Evolutionary conservation across 2,329 filamentous ascomycete species (phyloP), one percentile per base, ranked within the genome.

Genomic region (Fusarium neocosmosporiellum): DNA sequence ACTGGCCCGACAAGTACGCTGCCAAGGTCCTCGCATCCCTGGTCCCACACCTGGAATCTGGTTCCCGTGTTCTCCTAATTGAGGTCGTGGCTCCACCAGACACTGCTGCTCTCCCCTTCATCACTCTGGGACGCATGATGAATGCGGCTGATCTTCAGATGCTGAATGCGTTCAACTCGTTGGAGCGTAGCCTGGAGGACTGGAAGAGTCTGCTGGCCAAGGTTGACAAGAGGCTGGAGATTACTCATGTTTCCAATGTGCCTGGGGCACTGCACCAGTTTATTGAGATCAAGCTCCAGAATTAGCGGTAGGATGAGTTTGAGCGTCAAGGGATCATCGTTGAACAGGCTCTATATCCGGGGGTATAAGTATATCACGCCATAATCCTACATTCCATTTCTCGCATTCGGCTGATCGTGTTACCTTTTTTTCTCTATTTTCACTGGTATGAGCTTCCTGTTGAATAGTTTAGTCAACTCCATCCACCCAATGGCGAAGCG

Each of bases 1-100:
- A 89, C 80, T 88, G 86, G 86, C 82, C 86, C 0, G 85, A 89
- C 48, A 78, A 81, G 33, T 80, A 85, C 57, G 79, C 80, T 1
- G 68, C 79, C 29, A 75, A 78, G 48, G 85, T 87, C 37, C 77
- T 84, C 29, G 79, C 77, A 48, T 80, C 79, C 1, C 75, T 88
- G 36, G 70, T 84, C 0, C 85, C 86, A 1, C 81, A 83, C 22
- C 69, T 88, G 59, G 82, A 85, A 69, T 78, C 84, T 2, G 81
- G 87, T 22, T 80, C 83, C 5, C 76, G 77, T 10, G 74, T 84
- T 7, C 67, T 85, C 5, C 59, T 84, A 7, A 76, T 82, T 31
- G 83, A 85, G 48, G 78, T 78, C 24, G 78, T 84, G 2, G 61
- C 54, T 1, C 65, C 63, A 10, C 64, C 66, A 18, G 79, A 77